Evolutionary conservation across 495 filamentous ascomycete genomes (phyloP).

Genomic region (Jackrogersella multiformis): DNA sequence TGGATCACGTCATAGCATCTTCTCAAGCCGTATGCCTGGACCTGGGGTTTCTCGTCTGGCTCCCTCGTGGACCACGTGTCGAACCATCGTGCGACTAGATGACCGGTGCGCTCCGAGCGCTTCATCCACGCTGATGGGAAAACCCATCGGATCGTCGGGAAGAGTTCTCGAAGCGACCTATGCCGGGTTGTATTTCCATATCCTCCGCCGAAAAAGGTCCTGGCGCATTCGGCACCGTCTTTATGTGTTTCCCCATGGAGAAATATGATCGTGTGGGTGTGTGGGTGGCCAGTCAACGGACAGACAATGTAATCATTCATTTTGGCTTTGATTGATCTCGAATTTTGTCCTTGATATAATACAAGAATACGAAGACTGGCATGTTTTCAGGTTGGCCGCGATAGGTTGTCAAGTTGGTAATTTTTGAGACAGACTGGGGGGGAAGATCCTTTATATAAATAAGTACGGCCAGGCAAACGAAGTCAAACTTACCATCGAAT

Average conservation of each 20-base stretch:
- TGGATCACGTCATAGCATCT: not conserved
- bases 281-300: not conserved
- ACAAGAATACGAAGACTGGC: not conserved
- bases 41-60: not conserved
- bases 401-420: not conserved
- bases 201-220: not conserved
- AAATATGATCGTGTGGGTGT: not conserved
- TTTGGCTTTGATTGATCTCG: not conserved
- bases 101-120: not conserved
- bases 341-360: not conserved
- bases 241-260: not conserved
- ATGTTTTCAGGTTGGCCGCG: not conserved
- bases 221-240: not conserved
- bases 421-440: no score
- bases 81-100: not conserved
- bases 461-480: no score
- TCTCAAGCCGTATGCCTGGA: not conserved
- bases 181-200: not conserved
- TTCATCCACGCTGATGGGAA: not conserved
- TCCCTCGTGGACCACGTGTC: not conserved
- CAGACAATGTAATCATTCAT: not conserved
- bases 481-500: no score
- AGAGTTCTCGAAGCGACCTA: not conserved
- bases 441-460: no score
- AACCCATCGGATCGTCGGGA: not conserved